These are phyloP conservation scores for Crucibulum laeve DNA, from an alignment of 768 basidiomycete species.

Conservation along the genomic window DNA sequence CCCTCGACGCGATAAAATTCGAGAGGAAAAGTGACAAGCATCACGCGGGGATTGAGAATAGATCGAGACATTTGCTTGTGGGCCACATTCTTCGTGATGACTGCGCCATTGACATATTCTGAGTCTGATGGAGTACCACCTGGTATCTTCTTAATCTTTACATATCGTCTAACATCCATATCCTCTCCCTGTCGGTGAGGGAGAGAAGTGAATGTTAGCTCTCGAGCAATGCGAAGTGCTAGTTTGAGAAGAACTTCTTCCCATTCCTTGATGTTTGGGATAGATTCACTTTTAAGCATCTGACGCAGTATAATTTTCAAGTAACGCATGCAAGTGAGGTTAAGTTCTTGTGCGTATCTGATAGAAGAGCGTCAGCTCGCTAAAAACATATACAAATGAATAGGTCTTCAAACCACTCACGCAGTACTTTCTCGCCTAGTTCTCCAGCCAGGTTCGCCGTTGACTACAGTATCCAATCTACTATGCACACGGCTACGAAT, in stretches of 20 bases:
- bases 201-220: slow-evolving; percentile 70
- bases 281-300: slow-evolving; percentile 76
- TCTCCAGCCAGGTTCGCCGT: slow-evolving; percentile 75
- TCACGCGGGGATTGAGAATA: slow-evolving; percentile 84
- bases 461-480: slow-evolving; percentile 54
- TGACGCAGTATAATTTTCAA: slow-evolving; percentile 89
- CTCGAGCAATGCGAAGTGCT: slow-evolving; percentile 81
- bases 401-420: slow-evolving; percentile 40
- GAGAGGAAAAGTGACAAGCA: slow-evolving; percentile 93
- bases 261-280: slow-evolving; percentile 86
- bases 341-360: slow-evolving; percentile 84
- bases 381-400: slow-evolving; percentile 5
- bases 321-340: slow-evolving; percentile 83
- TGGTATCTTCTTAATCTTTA: slow-evolving; percentile 98
- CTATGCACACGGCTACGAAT: slow-evolving; percentile 84
- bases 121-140: slow-evolving; percentile 90
- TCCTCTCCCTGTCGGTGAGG: slow-evolving; percentile 81
- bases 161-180: slow-evolving; percentile 92
- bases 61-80: slow-evolving; percentile 91
- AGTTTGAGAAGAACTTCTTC: slow-evolving; percentile 78
- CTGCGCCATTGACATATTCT: slow-evolving; percentile 94
- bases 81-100: slow-evolving; percentile 97
- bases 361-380: slow-evolving; percentile 1
- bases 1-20: slow-evolving; percentile 92
- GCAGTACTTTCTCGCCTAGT: slow-evolving; percentile 86